A percentile compares a stretch with the other conserved stretches of the same genome.
phyloP scores from a whole-genome alignment of 805 yeast species.

The Priceomyces carsonii region DNA sequence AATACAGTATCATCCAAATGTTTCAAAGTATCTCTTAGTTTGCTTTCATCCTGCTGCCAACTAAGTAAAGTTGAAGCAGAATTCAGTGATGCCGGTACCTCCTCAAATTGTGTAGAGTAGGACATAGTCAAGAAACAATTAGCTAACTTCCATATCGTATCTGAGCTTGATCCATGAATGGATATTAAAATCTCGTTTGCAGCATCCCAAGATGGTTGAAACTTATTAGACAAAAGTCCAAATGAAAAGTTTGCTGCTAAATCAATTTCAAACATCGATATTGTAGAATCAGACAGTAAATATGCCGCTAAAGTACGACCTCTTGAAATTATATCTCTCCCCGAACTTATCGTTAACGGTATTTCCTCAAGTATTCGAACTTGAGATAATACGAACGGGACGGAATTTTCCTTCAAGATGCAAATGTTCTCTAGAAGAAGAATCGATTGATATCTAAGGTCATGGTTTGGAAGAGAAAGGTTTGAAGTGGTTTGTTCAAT shows the following conservation, averaged over 20 bases:
- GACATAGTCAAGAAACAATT: slow-evolving; percentile 24
- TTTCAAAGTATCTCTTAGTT: slow-evolving; percentile 45
- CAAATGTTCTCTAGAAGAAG: slow-evolving; percentile 40
- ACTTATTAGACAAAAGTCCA: slow-evolving; percentile 72
- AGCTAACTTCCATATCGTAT: slow-evolving; percentile 57
- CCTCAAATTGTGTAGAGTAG: slow-evolving; percentile 7
- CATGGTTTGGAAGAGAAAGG: slow-evolving; percentile 50
- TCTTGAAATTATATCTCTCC: slow-evolving; percentile 74
- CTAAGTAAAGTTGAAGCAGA: slow-evolving; percentile 13
- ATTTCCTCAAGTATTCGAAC: slow-evolving; percentile 66
- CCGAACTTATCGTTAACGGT: slow-evolving; percentile 66
- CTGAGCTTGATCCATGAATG: slow-evolving; percentile 31
- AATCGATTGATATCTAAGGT: slow-evolving; percentile 52
- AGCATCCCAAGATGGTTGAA: slow-evolving; percentile 86
- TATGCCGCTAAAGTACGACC: slow-evolving; percentile 57
- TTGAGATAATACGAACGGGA: slow-evolving; percentile 46
- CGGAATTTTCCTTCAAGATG: slow-evolving; percentile 18
- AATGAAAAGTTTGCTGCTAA: slow-evolving; percentile 37
- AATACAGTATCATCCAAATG: slow-evolving; percentile 21
- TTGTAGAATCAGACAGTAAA: slow-evolving; percentile 28
- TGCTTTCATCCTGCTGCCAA: slow-evolving; percentile 48
- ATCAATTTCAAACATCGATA: slow-evolving; percentile 15
- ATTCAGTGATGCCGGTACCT: slow-evolving; percentile 9
- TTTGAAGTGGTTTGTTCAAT: slow-evolving; percentile 23
- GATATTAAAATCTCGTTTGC: slow-evolving; percentile 60